phyloP scores from a whole-genome alignment of 768 basidiomycete genomes.

The Fibroporia radiculosa region DNA sequence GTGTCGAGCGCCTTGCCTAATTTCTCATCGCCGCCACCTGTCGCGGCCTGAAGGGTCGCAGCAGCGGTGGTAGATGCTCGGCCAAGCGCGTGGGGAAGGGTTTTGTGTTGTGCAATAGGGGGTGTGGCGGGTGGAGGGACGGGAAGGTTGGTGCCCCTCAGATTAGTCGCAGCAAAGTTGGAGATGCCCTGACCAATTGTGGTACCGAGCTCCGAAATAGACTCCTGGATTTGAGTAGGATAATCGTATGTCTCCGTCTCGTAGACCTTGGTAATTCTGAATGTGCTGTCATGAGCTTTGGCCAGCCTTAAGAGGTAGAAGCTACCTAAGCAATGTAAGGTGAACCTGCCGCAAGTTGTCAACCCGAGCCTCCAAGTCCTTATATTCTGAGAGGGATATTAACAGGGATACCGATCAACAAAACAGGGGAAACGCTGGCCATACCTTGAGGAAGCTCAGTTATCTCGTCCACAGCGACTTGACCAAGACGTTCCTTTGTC shows the following conservation, averaged over 20 bases:
- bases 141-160: slow-evolving; percentile 85
- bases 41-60: slow-evolving; percentile 33
- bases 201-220: slow-evolving; percentile 61
- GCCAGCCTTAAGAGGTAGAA: slow-evolving; percentile 7
- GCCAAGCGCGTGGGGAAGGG: slow-evolving; percentile 88
- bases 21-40: slow-evolving; percentile 47
- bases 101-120: slow-evolving; percentile 75
- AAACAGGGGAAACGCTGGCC: background rate
- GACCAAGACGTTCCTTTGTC: slow-evolving; percentile 81
- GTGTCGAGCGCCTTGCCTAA: slow-evolving; percentile 71
- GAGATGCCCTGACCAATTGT: slow-evolving; percentile 68
- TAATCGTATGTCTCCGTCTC: slow-evolving; percentile 86
- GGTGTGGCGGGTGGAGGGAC: slow-evolving; percentile 55
- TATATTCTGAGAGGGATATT: slow-evolving; percentile 63
- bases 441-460: slow-evolving; percentile 87
- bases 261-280: slow-evolving; percentile 82
- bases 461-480: slow-evolving; percentile 85
- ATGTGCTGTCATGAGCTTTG: background rate
- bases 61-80: slow-evolving; percentile 69
- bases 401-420: background rate
- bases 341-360: slow-evolving; percentile 85
- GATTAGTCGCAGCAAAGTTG: slow-evolving; percentile 80
- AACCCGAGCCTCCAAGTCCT: slow-evolving; percentile 89
- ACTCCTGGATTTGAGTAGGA: slow-evolving; percentile 83
- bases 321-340: slow-evolving; percentile 68